Evolutionary conservation across 2,329 filamentous ascomycete species (phyloP).

Genomic region (Capronia americana): DNA sequence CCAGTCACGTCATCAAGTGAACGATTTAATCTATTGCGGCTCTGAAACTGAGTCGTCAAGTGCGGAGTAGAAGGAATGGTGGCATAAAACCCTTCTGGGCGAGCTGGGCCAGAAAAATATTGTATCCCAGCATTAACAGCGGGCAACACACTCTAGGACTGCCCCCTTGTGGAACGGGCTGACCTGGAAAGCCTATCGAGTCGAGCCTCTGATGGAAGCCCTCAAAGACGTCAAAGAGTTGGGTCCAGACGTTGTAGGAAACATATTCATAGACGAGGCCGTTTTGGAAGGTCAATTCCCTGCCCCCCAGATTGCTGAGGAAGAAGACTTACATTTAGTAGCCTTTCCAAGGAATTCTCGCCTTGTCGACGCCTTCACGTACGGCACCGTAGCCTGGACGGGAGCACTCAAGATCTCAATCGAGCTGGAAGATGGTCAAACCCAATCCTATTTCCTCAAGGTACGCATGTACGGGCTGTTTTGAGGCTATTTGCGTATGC

Average conservation of each 20-base stretch:
- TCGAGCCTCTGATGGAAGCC: background rate
- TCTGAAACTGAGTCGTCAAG: too few species aligned
- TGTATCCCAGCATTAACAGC: background rate
- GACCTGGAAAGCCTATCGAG: background rate
- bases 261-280: conserved; percentile 1
- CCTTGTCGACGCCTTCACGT: conserved; percentile 15
- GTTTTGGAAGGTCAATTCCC: background rate
- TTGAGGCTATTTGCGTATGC: background rate
- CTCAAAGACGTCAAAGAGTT: background rate
- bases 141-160: too few species aligned
- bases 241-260: background rate
- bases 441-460: conserved; percentile 30
- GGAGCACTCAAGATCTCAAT: conserved; percentile 19
- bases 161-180: too few species aligned
- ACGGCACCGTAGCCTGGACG: conserved; percentile 29
- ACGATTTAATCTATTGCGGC: too few species aligned
- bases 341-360: conserved; percentile 13
- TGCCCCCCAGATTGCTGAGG: background rate
- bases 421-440: conserved; percentile 8
- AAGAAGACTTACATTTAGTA: conserved; percentile 4
- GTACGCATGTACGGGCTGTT: conserved; percentile 1
- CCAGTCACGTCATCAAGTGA: too few species aligned
- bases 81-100: too few species aligned
- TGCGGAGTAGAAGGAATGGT: too few species aligned
- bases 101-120: background rate